phyloP scores from a whole-genome alignment of 306 rosid species.

The Quercus variabilis region DNA sequence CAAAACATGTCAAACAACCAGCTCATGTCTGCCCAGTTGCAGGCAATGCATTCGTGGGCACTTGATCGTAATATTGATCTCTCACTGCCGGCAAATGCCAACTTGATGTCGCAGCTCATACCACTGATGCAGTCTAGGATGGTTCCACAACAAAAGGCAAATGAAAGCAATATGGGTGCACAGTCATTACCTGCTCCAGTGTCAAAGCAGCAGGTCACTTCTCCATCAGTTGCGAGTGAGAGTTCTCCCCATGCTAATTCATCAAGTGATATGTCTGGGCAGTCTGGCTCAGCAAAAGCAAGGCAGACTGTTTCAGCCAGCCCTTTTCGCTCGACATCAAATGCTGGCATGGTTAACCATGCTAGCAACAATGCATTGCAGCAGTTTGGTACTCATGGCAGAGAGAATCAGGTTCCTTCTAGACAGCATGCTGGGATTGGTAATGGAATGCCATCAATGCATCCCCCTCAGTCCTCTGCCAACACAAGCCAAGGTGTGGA shows the following conservation, averaged over 20 bases:
- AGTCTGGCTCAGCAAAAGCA: constrained; percentile 61
- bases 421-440: constrained; percentile 51
- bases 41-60: constrained; percentile 85
- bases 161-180: constrained; percentile 50
- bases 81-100: constrained; percentile 71
- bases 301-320: constrained; percentile 62
- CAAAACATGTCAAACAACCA: constrained; percentile 64
- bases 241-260: constrained; percentile 73
- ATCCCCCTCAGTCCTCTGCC: constrained; percentile 54
- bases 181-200: constrained; percentile 62
- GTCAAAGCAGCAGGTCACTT: constrained; percentile 71
- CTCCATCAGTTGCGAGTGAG: constrained; percentile 66
- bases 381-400: constrained; percentile 71
- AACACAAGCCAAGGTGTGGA: constrained; percentile 50
- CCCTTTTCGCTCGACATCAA: constrained; percentile 53
- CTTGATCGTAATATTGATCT: constrained; percentile 76
- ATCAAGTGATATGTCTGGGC: constrained; percentile 66
- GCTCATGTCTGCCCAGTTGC: constrained; percentile 62
- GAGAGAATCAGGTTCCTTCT: constrained; percentile 67
- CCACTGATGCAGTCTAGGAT: constrained; percentile 75
- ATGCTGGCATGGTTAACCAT: constrained; percentile 44
- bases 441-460: constrained; percentile 69
- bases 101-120: constrained; percentile 65
- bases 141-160: constrained; percentile 60
- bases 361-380: constrained; percentile 42